These are phyloP conservation scores for Boletus reticulatus DNA, from an alignment of 768 basidiomycete species.

Conservation along the genomic window DNA sequence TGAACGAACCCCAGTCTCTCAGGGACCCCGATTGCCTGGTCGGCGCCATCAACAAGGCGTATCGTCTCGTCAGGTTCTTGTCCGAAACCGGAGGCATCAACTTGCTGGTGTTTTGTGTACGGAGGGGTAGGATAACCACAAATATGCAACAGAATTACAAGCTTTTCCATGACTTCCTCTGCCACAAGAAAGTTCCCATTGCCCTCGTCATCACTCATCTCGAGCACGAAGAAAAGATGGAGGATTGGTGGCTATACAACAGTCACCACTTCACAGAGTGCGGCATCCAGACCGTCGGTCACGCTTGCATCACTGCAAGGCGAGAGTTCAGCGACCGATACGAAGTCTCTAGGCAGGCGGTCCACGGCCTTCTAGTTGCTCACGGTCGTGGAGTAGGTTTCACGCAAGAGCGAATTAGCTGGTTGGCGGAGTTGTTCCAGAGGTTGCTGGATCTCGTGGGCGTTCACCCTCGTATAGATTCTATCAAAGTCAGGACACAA, in stretches of 20 bases:
- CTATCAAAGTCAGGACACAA: slow-evolving; percentile 19
- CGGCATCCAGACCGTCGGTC: slow-evolving; percentile 24
- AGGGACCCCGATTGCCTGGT: slow-evolving; percentile 26
- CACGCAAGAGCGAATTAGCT: slow-evolving; percentile 23
- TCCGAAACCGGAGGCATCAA: slow-evolving; percentile 34
- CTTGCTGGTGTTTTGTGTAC: slow-evolving; percentile 41
- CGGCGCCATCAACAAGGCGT: slow-evolving; percentile 31
- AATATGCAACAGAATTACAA: slow-evolving; percentile 30
- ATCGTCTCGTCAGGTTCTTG: slow-evolving; percentile 34
- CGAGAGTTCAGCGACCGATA: slow-evolving; percentile 28
- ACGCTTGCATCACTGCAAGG: slow-evolving; percentile 36
- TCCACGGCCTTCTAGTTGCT: slow-evolving; percentile 21
- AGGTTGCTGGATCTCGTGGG: slow-evolving; percentile 23
- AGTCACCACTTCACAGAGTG: slow-evolving; percentile 15
- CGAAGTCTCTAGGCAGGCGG: slow-evolving; percentile 17
- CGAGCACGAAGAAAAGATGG: slow-evolving; percentile 36
- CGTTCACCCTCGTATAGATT: slow-evolving; percentile 19
- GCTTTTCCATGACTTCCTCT: slow-evolving; percentile 34
- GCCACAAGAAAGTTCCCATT: slow-evolving; percentile 31
- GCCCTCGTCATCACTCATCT: slow-evolving; percentile 35
- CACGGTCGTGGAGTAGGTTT: slow-evolving; percentile 19
- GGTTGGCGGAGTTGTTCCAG: slow-evolving; percentile 23
- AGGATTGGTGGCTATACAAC: slow-evolving; percentile 35
- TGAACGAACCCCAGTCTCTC: slow-evolving; percentile 29
- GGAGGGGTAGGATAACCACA: slow-evolving; percentile 30